phyloP scores from a whole-genome alignment of 768 basidiomycete genomes.

The Mycena rosella region DNA sequence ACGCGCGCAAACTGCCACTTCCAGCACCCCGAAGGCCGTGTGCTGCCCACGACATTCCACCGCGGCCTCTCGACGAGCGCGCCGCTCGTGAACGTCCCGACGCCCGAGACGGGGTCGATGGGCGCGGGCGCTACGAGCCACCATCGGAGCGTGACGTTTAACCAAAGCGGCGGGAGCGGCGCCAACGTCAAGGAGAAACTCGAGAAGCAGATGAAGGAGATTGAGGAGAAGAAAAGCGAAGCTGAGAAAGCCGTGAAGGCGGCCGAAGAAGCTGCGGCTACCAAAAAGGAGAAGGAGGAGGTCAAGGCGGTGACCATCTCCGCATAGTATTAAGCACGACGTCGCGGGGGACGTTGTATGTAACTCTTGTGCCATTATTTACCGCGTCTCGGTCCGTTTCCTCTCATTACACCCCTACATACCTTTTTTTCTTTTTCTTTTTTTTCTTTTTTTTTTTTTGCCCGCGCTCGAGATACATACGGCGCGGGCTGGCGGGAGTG shows the following conservation, averaged over 20 bases:
- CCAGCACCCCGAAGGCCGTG: slow-evolving; percentile 91
- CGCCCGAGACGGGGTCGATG: slow-evolving; percentile 77
- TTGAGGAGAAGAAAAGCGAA: slow-evolving; percentile 73
- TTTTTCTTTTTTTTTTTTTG: slow-evolving; percentile 30
- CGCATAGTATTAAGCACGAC: slow-evolving; percentile 41
- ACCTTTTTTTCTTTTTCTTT: slow-evolving; percentile 18
- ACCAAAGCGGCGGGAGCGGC: slow-evolving; percentile 55
- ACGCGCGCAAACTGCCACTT: slow-evolving; percentile 90
- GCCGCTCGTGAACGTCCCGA: slow-evolving; percentile 71
- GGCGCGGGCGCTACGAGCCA: slow-evolving; percentile 68
- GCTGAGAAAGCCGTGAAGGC: slow-evolving; percentile 76
- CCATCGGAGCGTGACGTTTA: slow-evolving; percentile 80
- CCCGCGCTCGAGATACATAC: slow-evolving; percentile 24
- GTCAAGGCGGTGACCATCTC: slow-evolving; percentile 63
- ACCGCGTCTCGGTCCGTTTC: slow-evolving; percentile 18
- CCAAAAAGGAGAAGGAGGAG: slow-evolving; percentile 72
- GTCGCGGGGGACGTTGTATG: slow-evolving; percentile 23
- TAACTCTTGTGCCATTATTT: slow-evolving; percentile 31
- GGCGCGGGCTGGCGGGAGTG: slow-evolving; percentile 24
- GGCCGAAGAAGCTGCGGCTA: slow-evolving; percentile 63
- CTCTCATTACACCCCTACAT: slow-evolving; percentile 19
- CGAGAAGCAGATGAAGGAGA: slow-evolving; percentile 70
- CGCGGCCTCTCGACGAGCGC: slow-evolving; percentile 75
- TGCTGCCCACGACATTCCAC: slow-evolving; percentile 84
- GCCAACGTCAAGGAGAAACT: slow-evolving; percentile 59